Evolutionary conservation across 148 eudicot genomes (phyloP).

Genomic region (Spergularia marina): DNA sequence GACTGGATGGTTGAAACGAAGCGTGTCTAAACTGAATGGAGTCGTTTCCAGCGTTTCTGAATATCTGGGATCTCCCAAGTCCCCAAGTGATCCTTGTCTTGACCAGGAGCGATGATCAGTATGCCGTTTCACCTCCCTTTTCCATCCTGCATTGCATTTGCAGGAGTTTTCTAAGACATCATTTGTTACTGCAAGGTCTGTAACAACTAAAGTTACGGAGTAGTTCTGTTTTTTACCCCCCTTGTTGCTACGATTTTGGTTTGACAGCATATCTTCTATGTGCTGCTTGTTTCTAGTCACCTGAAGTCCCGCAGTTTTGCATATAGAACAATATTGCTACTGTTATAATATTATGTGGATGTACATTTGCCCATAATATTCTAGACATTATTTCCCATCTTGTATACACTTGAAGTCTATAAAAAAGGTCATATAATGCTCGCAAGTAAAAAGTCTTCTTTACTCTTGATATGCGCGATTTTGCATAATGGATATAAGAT

Average conservation of each 20-base stretch:
- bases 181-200: constrained; percentile 6
- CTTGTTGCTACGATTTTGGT: constrained; percentile 1
- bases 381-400: too few species aligned
- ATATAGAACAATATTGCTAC: neutral
- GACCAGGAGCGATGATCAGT: constrained; percentile 56
- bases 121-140: neutral
- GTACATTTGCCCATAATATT: too few species aligned
- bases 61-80: constrained; percentile 47
- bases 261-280: constrained; percentile 7
- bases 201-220: neutral
- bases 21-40: constrained; percentile 55
- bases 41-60: constrained; percentile 51
- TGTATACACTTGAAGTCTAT: too few species aligned
- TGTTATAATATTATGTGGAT: neutral
- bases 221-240: neutral
- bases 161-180: neutral
- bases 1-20: constrained; percentile 63
- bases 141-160: neutral
- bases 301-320: constrained; percentile 11
- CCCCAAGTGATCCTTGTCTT: constrained; percentile 49
- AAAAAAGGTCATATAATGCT: too few species aligned
- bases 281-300: constrained; percentile 11
- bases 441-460: too few species aligned
- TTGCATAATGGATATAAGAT: too few species aligned
- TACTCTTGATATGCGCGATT: too few species aligned